A percentile compares a stretch with the other conserved stretches of the same genome.
Conservation (phyloP, 306 rosid genomes). For the Glycine latifolia region DNA sequence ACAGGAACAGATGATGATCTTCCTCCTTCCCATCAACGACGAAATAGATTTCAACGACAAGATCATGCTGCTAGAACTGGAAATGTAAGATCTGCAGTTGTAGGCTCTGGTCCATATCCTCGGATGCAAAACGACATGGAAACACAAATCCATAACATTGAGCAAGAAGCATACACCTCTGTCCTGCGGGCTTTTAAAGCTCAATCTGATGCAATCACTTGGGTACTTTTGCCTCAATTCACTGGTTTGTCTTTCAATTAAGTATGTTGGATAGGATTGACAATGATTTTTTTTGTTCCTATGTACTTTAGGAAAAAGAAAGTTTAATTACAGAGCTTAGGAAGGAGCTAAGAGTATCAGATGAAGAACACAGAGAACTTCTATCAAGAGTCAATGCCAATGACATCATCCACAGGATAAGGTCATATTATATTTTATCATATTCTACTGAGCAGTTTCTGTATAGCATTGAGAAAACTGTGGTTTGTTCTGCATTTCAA, state of each 20-base stretch:
- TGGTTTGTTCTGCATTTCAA: conserved; percentile 47
- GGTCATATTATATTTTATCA: conserved; percentile 55
- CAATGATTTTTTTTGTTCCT: not conserved
- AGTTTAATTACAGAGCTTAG: conserved; percentile 88
- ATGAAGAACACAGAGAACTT: conserved; percentile 90
- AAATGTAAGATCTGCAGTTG: conserved; percentile 66
- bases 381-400: conserved; percentile 78
- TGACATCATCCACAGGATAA: conserved; percentile 76
- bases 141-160: conserved; percentile 80
- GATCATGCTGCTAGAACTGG: conserved; percentile 53
- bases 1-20: conserved; percentile 88
- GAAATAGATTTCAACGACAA: conserved; percentile 67
- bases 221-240: conserved; percentile 42
- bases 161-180: conserved; percentile 86
- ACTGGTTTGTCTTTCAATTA: conserved; percentile 20
- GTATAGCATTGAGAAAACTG: conserved; percentile 33
- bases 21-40: conserved; percentile 79
- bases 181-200: conserved; percentile 90
- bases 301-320: conserved; percentile 74
- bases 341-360: conserved; percentile 91
- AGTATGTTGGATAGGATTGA: conserved; percentile 7
- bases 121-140: conserved; percentile 73
- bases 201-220: conserved; percentile 86
- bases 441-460: conserved; percentile 42
- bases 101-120: conserved; percentile 58